Evolutionary conservation across 148 eudicot genomes (phyloP).

Genomic region (Vaccinium vitisidaea): DNA sequence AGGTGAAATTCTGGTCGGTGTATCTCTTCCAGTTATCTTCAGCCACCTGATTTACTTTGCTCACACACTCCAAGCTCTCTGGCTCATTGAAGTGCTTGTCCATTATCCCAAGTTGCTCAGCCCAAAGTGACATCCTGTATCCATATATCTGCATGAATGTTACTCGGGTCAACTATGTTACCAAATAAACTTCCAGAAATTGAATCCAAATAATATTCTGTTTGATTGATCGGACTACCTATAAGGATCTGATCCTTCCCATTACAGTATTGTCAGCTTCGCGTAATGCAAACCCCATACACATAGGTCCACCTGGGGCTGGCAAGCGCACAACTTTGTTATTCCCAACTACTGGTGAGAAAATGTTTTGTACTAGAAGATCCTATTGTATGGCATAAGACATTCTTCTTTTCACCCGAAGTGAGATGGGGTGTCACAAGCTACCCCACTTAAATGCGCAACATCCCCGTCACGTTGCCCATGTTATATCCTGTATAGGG

Average conservation of each 20-base stretch:
- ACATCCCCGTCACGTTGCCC: neutral
- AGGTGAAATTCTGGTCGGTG: conserved; percentile 26
- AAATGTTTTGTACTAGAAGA: neutral
- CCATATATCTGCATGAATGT: conserved; percentile 40
- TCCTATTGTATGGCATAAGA: neutral
- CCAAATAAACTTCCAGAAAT: too few relatives aligned
- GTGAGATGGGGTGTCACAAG: neutral
- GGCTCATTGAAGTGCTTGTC: conserved; percentile 33
- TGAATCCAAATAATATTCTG: neutral
- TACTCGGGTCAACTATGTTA: neutral
- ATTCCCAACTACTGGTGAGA: neutral
- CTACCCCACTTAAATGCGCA: neutral
- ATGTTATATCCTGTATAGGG: neutral
- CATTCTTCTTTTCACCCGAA: neutral
- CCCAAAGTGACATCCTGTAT: conserved; percentile 48
- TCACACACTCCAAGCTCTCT: conserved; percentile 38
- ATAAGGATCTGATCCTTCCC: neutral
- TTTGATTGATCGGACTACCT: neutral
- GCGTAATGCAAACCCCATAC: too few relatives aligned
- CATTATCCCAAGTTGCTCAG: conserved; percentile 46
- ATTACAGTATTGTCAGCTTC: too few relatives aligned
- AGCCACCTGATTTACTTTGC: conserved; percentile 37
- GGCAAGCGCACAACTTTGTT: neutral
- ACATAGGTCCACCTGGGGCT: neutral
- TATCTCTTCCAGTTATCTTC: conserved; percentile 44